Evolutionary conservation across 768 basidiomycete species (phyloP).

Genomic region (Psilocybe subaeruginosa): DNA sequence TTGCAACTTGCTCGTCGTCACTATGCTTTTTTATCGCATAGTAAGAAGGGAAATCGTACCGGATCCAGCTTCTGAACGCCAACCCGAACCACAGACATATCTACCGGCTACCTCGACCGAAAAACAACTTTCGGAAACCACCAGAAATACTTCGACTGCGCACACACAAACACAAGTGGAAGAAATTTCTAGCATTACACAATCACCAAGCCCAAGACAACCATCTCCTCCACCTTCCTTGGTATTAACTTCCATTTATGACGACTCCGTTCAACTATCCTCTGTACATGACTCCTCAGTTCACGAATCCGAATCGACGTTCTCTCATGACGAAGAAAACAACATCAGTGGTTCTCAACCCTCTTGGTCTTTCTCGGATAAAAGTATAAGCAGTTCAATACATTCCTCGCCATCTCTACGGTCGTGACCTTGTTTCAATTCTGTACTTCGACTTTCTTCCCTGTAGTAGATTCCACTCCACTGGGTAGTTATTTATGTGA

Average conservation of each 20-base stretch:
- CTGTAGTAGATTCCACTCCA: background rate
- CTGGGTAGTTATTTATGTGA: background rate
- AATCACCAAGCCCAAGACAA: background rate
- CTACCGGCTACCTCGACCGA: background rate
- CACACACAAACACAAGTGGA: background rate
- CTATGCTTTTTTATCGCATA: conserved; percentile 12
- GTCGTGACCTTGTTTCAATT: background rate
- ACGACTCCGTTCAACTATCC: background rate
- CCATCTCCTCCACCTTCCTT: background rate
- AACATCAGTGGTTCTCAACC: background rate
- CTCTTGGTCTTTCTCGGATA: conserved; percentile 2
- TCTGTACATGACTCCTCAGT: background rate
- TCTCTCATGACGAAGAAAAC: background rate
- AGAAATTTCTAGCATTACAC: background rate
- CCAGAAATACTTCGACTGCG: background rate
- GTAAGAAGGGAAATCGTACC: background rate
- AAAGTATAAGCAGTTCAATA: background rate
- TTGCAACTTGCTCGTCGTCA: conserved; percentile 7
- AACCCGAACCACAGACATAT: background rate
- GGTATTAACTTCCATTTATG: background rate
- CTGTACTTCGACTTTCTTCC: background rate
- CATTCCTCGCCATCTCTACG: background rate
- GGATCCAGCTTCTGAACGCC: background rate
- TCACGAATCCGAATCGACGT: background rate
- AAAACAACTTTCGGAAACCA: background rate